Percentiles rank a stretch among this genome's conserved stretches.
Conservation (phyloP, 148 eudicot genomes). For the Suaeda aralocaspica region DNA sequence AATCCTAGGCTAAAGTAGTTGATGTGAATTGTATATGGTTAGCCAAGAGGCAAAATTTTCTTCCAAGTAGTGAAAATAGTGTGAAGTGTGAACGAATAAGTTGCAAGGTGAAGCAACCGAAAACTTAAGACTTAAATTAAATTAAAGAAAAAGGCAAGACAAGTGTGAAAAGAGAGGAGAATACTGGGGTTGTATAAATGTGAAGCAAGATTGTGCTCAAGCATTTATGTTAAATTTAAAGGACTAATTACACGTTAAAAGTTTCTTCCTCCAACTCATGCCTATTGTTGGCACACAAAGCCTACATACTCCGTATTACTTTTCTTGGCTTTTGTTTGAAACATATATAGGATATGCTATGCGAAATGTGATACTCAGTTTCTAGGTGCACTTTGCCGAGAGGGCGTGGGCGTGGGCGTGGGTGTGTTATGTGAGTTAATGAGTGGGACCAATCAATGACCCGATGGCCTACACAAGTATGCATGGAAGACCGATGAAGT, state of each 20-base stretch:
- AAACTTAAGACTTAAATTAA: background rate
- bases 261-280: background rate
- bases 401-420: no score
- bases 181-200: constrained; percentile 8
- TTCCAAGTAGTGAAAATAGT: constrained; percentile 7
- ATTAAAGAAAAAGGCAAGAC: background rate
- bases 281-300: background rate
- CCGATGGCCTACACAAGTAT: no score
- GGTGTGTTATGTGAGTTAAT: no score
- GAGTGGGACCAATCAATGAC: no score
- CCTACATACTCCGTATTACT: background rate
- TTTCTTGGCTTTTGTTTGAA: background rate
- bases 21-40: no score
- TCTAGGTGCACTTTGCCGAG: no score
- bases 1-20: no score
- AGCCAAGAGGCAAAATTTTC: background rate
- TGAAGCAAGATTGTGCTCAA: constrained; percentile 10
- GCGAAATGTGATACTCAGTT: no score
- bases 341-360: background rate
- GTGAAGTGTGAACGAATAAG: constrained; percentile 22
- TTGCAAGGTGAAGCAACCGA: background rate
- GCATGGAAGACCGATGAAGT: no score
- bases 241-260: background rate
- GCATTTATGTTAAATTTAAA: background rate
- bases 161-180: background rate